Evolutionary conservation across 139 green algal species (phyloP).

Genomic region (Ostreobium quekettii): DNA sequence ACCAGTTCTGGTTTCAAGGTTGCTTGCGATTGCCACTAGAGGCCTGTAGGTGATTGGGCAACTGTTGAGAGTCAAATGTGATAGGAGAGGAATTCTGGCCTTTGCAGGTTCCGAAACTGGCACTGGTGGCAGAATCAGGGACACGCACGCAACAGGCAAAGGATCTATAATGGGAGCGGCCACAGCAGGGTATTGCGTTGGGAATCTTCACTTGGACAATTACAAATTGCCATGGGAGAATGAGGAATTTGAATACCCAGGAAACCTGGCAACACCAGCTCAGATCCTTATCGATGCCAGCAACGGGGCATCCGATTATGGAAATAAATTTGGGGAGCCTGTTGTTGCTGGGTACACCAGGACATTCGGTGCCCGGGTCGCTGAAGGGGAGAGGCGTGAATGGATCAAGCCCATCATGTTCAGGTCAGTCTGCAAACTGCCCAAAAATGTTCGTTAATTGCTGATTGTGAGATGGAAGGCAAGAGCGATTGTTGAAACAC

Average conservation of each 20-base stretch:
- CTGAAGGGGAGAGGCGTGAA: constrained; percentile 81
- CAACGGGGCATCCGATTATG: constrained; percentile 94
- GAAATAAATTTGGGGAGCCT: constrained; percentile 99
- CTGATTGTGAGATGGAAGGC: not conserved
- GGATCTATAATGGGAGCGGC: constrained; percentile 90
- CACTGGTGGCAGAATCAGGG: constrained; percentile 89
- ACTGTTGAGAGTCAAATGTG: too few relatives aligned
- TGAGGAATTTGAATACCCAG: constrained; percentile 57
- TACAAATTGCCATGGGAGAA: constrained; percentile 37
- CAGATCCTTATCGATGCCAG: constrained; percentile 98
- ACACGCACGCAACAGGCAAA: constrained; percentile 96
- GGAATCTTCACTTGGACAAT: constrained; percentile 79
- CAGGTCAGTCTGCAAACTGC: constrained; percentile 32
- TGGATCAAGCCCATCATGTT: constrained; percentile 99
- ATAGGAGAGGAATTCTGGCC: too few relatives aligned
- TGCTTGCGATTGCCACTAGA: too few relatives aligned
- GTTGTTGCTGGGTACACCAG: constrained; percentile 89
- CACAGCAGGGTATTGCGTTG: constrained; percentile 94
- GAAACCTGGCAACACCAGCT: constrained; percentile 63
- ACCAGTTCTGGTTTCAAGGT: too few relatives aligned
- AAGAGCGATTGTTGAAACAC: too few relatives aligned
- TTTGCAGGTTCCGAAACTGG: constrained; percentile 94
- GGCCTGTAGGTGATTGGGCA: too few relatives aligned
- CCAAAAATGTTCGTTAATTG: not conserved
- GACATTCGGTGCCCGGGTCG: constrained; percentile 84